Conservation (phyloP, 2,329 filamentous ascomycete species). For the Aspergillus sp. region DNA sequence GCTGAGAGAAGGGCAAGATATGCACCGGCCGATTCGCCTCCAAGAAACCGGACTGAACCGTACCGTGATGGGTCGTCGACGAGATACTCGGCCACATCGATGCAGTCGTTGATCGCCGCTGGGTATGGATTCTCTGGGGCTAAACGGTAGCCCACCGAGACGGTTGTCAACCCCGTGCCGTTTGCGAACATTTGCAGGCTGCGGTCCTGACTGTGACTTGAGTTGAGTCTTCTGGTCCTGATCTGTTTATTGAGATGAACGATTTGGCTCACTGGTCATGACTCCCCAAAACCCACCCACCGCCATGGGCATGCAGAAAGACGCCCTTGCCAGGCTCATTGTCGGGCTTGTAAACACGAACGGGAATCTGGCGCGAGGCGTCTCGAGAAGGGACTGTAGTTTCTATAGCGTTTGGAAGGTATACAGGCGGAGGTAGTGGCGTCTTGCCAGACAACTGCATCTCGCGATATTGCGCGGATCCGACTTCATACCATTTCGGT, state of each 20-base stretch:
- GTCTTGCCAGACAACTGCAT: constrained; percentile 61
- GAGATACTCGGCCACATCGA: constrained; percentile 13
- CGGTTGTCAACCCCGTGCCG: constrained; percentile 51
- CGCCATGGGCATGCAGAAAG: constrained; percentile 62
- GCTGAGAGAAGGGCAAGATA: not conserved
- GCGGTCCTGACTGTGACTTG: constrained; percentile 46
- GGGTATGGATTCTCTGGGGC: constrained; percentile 65
- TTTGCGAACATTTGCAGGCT: constrained; percentile 58
- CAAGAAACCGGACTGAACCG: constrained; percentile 10
- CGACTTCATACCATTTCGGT: constrained; percentile 60
- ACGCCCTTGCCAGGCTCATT: constrained; percentile 49
- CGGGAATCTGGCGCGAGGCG: constrained; percentile 54
- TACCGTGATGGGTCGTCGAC: constrained; percentile 5
- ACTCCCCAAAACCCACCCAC: constrained; percentile 46
- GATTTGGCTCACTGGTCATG: constrained; percentile 19
- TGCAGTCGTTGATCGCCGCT: constrained; percentile 33
- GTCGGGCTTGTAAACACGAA: constrained; percentile 57
- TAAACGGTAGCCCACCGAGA: constrained; percentile 64
- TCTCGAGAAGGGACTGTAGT: constrained; percentile 59
- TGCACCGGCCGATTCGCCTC: constrained; percentile 13
- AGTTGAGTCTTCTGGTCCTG: not conserved
- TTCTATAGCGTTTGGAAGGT: constrained; percentile 53
- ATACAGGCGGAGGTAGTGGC: constrained; percentile 51
- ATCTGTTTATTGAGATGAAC: not conserved
- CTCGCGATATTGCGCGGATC: constrained; percentile 58